These are phyloP conservation scores for Ganoderma sp. DNA, from an alignment of 1,284 basidiomycete species.

Conservation along the genomic window DNA sequence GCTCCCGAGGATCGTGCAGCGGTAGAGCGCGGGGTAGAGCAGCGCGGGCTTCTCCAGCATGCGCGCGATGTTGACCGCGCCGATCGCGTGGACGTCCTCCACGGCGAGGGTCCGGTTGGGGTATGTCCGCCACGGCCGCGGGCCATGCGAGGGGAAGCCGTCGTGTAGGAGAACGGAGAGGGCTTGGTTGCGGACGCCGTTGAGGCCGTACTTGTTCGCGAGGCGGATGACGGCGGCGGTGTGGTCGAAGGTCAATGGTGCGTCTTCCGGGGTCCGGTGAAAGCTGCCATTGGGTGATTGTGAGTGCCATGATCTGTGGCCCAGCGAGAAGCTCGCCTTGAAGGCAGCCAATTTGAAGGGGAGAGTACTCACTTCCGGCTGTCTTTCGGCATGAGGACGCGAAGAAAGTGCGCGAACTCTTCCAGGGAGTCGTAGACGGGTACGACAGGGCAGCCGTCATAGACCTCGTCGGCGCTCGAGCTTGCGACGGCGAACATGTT, in stretches of 20 bases:
- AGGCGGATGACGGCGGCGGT: constrained; percentile 15
- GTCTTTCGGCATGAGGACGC: not conserved
- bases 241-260: not conserved
- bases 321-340: not conserved
- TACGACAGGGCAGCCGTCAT: constrained; percentile 29
- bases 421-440: constrained; percentile 21
- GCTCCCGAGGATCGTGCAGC: constrained; percentile 8
- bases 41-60: constrained; percentile 8
- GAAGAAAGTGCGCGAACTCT: constrained; percentile 18
- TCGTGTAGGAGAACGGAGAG: not conserved
- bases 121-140: not conserved
- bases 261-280: not conserved
- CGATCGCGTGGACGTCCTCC: constrained; percentile 9
- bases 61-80: constrained; percentile 20
- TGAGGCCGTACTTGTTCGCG: constrained; percentile 22
- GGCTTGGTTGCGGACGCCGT: constrained; percentile 7
- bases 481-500: constrained; percentile 29
- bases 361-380: not conserved
- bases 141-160: not conserved
- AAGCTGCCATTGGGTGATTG: not conserved
- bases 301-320: not conserved
- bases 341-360: not conserved
- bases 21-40: constrained; percentile 11
- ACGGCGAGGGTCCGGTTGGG: constrained; percentile 6
- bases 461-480: constrained; percentile 13